Percentiles rank a stretch among this genome's conserved stretches.
Evolutionary conservation across 768 basidiomycete genomes (phyloP).

Genomic region (Boletus rubescentipes): DNA sequence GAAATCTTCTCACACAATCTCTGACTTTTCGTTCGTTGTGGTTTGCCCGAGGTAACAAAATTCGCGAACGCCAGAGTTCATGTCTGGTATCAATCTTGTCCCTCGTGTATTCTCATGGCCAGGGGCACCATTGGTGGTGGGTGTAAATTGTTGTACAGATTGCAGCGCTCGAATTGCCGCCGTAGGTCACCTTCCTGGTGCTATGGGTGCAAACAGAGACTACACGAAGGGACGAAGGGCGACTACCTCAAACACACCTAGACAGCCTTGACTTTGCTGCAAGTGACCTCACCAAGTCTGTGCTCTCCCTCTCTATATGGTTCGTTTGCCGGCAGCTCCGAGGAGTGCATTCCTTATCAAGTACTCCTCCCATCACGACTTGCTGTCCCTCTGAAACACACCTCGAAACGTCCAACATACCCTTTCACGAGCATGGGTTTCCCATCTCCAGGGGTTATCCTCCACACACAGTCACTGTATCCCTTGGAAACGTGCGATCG

Average conservation of each 20-base stretch:
- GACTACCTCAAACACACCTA: not conserved
- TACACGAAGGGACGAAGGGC: not conserved
- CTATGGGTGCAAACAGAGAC: slow-evolving; percentile 17
- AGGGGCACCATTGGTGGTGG: slow-evolving; percentile 5
- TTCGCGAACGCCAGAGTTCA: not conserved
- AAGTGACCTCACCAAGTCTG: slow-evolving; percentile 20
- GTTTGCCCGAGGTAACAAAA: not conserved
- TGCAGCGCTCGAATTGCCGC: not conserved
- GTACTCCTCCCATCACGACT: too few relatives aligned
- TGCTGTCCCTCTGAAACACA: slow-evolving; percentile 8
- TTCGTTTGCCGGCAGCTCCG: slow-evolving; percentile 3
- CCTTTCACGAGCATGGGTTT: slow-evolving; percentile 7
- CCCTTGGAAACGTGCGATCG: slow-evolving; percentile 14
- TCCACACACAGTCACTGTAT: not conserved
- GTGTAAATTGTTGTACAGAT: not conserved
- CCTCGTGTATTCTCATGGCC: not conserved
- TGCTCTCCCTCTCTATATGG: slow-evolving; percentile 19
- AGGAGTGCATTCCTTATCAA: not conserved
- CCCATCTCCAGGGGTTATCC: slow-evolving; percentile 1
- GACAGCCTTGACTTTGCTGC: slow-evolving; percentile 19
- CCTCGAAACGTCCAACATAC: slow-evolving; percentile 4
- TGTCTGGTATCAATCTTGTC: not conserved
- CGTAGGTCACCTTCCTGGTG: slow-evolving; percentile 15
- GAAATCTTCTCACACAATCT: not conserved
- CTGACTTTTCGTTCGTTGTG: not conserved